Evolutionary conservation across 75 land plant species (phyloP).

Genomic region (Selaginella moellendorffii): DNA sequence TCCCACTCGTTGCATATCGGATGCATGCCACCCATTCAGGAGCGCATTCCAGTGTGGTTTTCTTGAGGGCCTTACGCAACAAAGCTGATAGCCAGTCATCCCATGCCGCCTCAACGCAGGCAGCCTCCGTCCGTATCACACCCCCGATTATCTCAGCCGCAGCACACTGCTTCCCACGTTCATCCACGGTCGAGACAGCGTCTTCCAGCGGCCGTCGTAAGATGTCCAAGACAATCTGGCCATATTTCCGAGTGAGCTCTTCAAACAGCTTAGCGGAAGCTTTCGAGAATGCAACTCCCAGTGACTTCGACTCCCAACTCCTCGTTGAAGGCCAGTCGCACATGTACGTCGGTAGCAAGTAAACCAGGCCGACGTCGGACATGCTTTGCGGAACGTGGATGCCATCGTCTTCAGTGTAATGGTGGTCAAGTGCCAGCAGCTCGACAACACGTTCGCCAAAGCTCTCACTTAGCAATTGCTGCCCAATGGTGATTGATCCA

Average conservation of each 20-base stretch:
- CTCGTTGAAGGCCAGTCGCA: neutral
- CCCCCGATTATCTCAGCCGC: conserved; percentile 3
- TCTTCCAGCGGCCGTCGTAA: neutral
- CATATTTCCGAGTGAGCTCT: neutral
- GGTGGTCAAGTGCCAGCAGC: conserved; percentile 4
- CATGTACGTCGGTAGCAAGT: neutral
- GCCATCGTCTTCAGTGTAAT: neutral
- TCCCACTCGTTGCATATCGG: conserved; percentile 83
- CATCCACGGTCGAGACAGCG: neutral
- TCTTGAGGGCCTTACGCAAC: neutral
- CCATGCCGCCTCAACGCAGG: neutral
- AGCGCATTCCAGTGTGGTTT: conserved; percentile 48
- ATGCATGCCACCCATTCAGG: conserved; percentile 93
- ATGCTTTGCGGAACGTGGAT: neutral
- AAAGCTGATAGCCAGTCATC: neutral
- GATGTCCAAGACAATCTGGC: neutral
- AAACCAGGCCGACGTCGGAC: conserved; percentile 2
- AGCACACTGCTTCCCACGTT: neutral
- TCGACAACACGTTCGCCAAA: neutral
- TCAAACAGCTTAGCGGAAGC: conserved; percentile 1
- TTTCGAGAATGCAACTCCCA: neutral
- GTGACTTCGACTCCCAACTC: neutral
- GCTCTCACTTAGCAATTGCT: neutral
- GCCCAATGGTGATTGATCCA: no score
- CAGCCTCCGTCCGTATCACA: neutral